Evolutionary conservation across 148 eudicot genomes (phyloP).

Genomic region (Cornus kousa): DNA sequence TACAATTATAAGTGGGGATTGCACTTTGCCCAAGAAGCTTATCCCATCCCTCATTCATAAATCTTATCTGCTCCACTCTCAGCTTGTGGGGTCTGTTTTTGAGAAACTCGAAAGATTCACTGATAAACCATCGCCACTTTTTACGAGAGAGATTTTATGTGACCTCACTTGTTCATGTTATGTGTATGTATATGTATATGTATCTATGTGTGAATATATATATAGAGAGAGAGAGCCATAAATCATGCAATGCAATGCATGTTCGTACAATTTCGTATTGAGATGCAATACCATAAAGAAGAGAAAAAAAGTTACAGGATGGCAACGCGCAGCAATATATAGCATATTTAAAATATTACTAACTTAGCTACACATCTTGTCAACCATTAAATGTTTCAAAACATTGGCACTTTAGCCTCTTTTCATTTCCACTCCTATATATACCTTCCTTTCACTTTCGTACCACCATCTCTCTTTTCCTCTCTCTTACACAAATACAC

Average conservation of each 20-base stretch:
- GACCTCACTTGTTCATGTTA: background rate
- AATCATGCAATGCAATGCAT: background rate
- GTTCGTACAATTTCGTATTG: conserved; percentile 30
- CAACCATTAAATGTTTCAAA: conserved; percentile 19
- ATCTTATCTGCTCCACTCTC: conserved; percentile 24
- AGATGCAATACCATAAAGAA: background rate
- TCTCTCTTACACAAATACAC: background rate
- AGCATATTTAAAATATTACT: conserved; percentile 12
- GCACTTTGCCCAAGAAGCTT: conserved; percentile 38
- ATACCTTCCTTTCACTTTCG: conserved; percentile 11
- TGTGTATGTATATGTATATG: too few species aligned
- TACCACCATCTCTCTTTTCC: background rate
- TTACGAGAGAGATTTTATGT: background rate
- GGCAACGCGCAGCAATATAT: conserved; percentile 14
- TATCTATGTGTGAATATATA: too few species aligned
- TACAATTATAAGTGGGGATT: conserved; percentile 13
- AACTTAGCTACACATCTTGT: conserved; percentile 14
- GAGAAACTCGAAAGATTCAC: conserved; percentile 9
- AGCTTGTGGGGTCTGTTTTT: conserved; percentile 20
- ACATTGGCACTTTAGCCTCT: background rate
- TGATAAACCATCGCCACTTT: background rate
- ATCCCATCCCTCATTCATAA: conserved; percentile 27
- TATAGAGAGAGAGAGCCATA: too few species aligned
- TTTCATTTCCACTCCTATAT: background rate
- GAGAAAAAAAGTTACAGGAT: conserved; percentile 4